Base-by-base conservation (phyloP, 2,329 filamentous ascomycete species). In the Camillea tinctor region DNA sequence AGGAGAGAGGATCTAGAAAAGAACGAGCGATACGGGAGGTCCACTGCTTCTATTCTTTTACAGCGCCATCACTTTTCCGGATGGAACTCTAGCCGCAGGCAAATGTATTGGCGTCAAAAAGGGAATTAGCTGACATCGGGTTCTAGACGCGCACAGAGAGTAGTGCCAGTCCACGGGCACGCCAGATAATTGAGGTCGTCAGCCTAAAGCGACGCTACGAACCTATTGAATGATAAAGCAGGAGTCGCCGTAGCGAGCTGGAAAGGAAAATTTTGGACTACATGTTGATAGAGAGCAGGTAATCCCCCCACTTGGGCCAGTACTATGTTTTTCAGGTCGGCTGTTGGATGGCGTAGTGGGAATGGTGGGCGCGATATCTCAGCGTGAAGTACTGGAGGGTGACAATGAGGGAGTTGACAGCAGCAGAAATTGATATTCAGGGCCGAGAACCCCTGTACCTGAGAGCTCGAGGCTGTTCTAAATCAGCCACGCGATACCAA, bases 1-100 rank as follows among this genome's bases (percentile, higher is more conserved):
- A 20, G 52, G 52, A 9, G 26, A 30, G 52, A 55, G 17, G 57
- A 36, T 55, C 23, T 51, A 36, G 54, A n/a, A 59, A 52, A 54
- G 57, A 58, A 56, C 59, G 59, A 52, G 60, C 54, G 64, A 51
- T 54, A 58, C 61, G 57, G 52, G 55, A 26, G 60, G 55, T 44
- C 60, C 62, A 64, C 62, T 62, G 59, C 56, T 56, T 40, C 56
- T 58, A 56, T 51, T 22, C 22, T 13, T 58, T 56, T 55, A 65
- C 55, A 49, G 55, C 62, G 53, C 66, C 63, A 67, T 63, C 22
- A 54, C 54, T 65, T 60, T 55, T 57, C 36, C 44, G 55, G 57
- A 53, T 59, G 60, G 55, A 55, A 57, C 55, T 63, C 51, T 59
- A 65, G 64, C 63, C 60, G 64, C 61, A 62, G 56, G 55, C 60